phyloP scores from a whole-genome alignment of 495 filamentous ascomycete genomes.

The Aspergillus cristatus region DNA sequence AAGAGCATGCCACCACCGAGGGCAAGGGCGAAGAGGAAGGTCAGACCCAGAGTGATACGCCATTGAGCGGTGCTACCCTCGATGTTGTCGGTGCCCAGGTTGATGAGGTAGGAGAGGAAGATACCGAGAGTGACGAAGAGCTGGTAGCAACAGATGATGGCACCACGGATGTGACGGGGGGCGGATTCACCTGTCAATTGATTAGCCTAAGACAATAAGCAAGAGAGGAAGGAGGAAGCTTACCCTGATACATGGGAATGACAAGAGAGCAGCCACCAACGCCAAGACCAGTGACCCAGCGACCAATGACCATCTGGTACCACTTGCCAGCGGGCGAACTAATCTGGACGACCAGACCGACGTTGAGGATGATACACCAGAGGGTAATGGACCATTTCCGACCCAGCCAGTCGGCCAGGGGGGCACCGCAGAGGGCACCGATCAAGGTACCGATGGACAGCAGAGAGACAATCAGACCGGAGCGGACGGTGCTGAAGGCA shows the following conservation, averaged over 20 bases:
- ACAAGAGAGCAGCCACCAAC: conserved; percentile 61
- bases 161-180: conserved; percentile 55
- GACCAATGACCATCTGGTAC: conserved; percentile 46
- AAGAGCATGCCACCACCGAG: conserved; percentile 64
- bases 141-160: conserved; percentile 67
- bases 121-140: conserved; percentile 84
- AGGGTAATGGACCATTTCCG: conserved; percentile 44
- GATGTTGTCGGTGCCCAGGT: conserved; percentile 56
- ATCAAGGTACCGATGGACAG: conserved; percentile 59
- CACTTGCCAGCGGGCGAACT: conserved; percentile 42
- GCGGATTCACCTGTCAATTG: conserved; percentile 44
- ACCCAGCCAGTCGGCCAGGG: conserved; percentile 42
- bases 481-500: conserved; percentile 39
- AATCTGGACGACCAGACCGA: conserved; percentile 61
- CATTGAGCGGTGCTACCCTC: conserved; percentile 46
- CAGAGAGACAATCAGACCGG: conserved; percentile 45
- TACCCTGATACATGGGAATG: conserved; percentile 63
- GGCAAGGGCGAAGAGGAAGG: conserved; percentile 63
- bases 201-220: no score
- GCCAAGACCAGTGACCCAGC: conserved; percentile 55
- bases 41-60: conserved; percentile 70
- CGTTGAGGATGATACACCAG: conserved; percentile 51
- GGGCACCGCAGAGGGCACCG: conserved; percentile 53
- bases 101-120: conserved; percentile 70
- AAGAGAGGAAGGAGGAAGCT: no score